Base-by-base conservation (phyloP, 352 stramenopile genomes). In the Pythium plurisporium region DNA sequence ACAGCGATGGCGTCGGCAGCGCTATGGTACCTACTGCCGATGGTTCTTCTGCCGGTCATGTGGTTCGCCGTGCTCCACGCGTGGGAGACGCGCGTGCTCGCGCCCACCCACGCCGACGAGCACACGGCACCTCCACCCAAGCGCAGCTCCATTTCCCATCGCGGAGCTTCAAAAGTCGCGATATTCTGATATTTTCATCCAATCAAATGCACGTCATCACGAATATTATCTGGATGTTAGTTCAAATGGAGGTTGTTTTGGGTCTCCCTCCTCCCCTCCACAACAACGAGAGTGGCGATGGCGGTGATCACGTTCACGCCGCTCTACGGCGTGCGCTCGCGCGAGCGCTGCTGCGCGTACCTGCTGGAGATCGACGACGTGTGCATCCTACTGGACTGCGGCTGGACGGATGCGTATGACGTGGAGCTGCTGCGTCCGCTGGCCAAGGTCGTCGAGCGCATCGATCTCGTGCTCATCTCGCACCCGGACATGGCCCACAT, bases 341-440 rank as follows among this genome's bases (percentile, higher is more conserved):
- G 69, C 52, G 81, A 84, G 27, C 81, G 69, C 38, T 93, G 86
- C 70, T 91, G 83, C 62, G 83, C 83, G 54, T 96, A 94, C 50
- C 69, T 97, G 65, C 72, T 97, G 40, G 86, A 96, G 68, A 84
- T 96, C 59, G 87, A 96, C 54, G 85, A 95, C n/a, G 87, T 95
- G 22, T 90, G 84, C 61, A 96, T 97, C 51, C 62, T 97, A 30
- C 65, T 97, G 45, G 89, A 97, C 76, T 97, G 89, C 55, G 89
- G 89, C 15, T 96, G 89, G 86, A 94, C 86, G 34, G 87, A 96
- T 54, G 74, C 77, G 55, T 97, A 96, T 70, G 79, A 95, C 38
- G 66, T 86, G 50, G 82, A 87, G 66, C 62, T 94, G 55, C 75
- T 96, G 22, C 77, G 83, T 73, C 85, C 85, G 22, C 69, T 97